Conservation (phyloP, 768 basidiomycete genomes). For the Cubamyces lactineus region DNA sequence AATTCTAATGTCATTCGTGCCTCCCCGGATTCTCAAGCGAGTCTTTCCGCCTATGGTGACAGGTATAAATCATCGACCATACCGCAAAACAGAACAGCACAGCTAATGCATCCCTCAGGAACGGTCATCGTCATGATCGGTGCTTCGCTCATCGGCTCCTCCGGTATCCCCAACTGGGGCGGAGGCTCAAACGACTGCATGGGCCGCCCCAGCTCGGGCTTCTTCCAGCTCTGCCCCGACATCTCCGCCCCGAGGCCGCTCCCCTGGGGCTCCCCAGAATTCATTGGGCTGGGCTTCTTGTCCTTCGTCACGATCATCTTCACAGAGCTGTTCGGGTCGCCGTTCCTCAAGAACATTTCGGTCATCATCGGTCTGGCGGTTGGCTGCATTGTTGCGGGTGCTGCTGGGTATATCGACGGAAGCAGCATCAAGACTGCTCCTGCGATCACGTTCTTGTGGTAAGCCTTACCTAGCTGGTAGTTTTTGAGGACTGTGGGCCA, state of each 20-base stretch:
- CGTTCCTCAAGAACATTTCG: constrained; percentile 81
- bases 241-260: constrained; percentile 71
- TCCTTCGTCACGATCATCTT: constrained; percentile 77
- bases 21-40: constrained; percentile 59
- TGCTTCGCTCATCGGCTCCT: constrained; percentile 71
- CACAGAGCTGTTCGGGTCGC: constrained; percentile 82
- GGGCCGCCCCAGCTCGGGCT: constrained; percentile 59
- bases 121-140: constrained; percentile 83
- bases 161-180: constrained; percentile 82
- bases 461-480: no score
- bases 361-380: constrained; percentile 76
- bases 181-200: constrained; percentile 79
- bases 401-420: constrained; percentile 75
- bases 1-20: constrained; percentile 79
- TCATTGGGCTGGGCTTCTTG: constrained; percentile 87
- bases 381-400: constrained; percentile 82
- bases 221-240: constrained; percentile 74
- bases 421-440: constrained; percentile 69
- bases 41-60: constrained; percentile 85
- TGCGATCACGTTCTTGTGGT: constrained; percentile 83
- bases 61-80: constrained; percentile 37
- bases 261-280: constrained; percentile 82
- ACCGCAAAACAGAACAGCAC: no score
- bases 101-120: constrained; percentile 41
- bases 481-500: no score